Conservation (phyloP, 2,329 filamentous ascomycete genomes). For the Albifimbria verrucaria region DNA sequence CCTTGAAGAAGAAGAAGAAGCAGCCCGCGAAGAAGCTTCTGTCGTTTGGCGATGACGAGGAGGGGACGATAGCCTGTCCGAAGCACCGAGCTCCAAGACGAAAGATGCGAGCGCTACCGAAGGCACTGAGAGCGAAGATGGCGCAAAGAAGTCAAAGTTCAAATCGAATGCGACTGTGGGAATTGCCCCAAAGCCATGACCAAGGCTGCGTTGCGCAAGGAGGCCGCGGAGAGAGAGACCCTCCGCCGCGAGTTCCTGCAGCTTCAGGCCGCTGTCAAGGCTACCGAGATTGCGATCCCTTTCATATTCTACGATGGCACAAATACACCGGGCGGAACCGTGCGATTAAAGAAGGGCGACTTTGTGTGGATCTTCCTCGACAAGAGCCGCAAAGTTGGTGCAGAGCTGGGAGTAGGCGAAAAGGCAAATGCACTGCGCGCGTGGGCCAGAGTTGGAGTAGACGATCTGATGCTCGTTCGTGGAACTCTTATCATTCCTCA, state of each 20-base stretch:
- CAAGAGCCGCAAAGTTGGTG: conserved; percentile 84
- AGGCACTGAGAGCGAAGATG: conserved; percentile 11
- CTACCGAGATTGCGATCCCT: conserved; percentile 83
- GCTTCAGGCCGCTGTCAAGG: conserved; percentile 83
- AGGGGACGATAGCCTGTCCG: conserved; percentile 32
- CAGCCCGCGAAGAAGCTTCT: conserved; percentile 44
- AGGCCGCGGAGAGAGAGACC: conserved; percentile 75
- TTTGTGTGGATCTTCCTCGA: conserved; percentile 91
- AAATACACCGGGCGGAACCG: conserved; percentile 79
- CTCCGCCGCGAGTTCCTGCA: conserved; percentile 78
- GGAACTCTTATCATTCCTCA: conserved; percentile 91
- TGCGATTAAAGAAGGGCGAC: conserved; percentile 90
- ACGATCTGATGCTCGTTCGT: conserved; percentile 90
- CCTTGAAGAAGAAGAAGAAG: conserved; percentile 44
- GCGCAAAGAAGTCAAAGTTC: conserved; percentile 44
- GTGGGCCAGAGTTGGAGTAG: conserved; percentile 91
- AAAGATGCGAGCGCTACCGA: conserved; percentile 30
- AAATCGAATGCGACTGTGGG: conserved; percentile 59
- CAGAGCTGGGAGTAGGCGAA: conserved; percentile 71
- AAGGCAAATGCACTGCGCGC: conserved; percentile 66
- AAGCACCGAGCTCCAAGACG: conserved; percentile 30
- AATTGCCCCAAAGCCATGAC: conserved; percentile 65
- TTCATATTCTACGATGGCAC: conserved; percentile 98
- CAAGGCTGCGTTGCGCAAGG: conserved; percentile 73
- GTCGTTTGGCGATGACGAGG: conserved; percentile 62